These are phyloP conservation scores for Isabelozyma gotoi DNA, from an alignment of 805 yeast species.

Conservation along the genomic window DNA sequence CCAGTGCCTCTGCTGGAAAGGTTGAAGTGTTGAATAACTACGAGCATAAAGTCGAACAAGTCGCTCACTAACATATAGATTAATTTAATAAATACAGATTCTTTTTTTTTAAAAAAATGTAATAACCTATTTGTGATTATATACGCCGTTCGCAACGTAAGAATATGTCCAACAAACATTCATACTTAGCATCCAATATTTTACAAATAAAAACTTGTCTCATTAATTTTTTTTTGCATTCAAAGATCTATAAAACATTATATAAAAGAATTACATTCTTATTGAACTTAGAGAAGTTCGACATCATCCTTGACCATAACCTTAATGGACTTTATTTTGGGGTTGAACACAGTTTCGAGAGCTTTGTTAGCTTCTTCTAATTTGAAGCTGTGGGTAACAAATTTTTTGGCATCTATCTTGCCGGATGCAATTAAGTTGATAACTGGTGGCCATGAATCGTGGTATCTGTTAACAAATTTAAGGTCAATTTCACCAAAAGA, in stretches of 20 bases:
- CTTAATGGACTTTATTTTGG: conserved; percentile 1
- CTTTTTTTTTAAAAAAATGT: no score
- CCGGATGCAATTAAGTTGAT: conserved; percentile 44
- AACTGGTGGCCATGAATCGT: conserved; percentile 58
- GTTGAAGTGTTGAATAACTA: conserved; percentile 30
- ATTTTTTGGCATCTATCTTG: conserved; percentile 14
- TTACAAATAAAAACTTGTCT: no score
- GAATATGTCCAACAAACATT: no score
- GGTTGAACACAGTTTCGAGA: conserved; percentile 20
- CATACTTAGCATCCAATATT: no score
- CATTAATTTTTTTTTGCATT: no score
- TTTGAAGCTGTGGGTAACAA: conserved; percentile 50
- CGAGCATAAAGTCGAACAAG: conserved; percentile 12
- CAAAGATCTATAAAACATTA: no score
- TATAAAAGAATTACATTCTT: no score
- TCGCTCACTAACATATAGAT: neutral
- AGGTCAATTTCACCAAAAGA: conserved; percentile 53
- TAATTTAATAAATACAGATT: neutral
- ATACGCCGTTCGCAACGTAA: no score
- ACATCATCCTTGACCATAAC: conserved; percentile 5
- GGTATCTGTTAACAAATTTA: conserved; percentile 53
- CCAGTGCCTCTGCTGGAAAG: conserved; percentile 41
- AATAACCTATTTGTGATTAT: no score
- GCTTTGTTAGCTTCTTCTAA: conserved; percentile 50
- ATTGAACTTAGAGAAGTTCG: neutral